phyloP scores from a whole-genome alignment of 805 yeast species.

The Saccharomycopsis javanensis region DNA sequence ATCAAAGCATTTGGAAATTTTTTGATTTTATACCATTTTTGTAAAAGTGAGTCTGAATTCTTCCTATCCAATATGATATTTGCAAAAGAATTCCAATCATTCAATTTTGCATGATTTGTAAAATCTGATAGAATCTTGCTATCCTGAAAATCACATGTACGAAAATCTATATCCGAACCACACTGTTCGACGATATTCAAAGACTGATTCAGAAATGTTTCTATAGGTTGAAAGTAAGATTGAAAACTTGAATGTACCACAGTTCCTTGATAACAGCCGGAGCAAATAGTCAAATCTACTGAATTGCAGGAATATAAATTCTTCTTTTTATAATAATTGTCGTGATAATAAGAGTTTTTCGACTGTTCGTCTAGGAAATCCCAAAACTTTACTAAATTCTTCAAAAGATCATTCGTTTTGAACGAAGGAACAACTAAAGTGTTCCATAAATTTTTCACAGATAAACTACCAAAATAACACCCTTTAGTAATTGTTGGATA shows the following conservation, averaged over 20 bases:
- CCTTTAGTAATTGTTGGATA: constrained; percentile 1
- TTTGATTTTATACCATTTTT: background rate
- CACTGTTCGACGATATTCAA: too few relatives aligned
- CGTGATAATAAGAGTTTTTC: background rate
- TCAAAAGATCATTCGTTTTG: background rate
- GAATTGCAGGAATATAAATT: background rate
- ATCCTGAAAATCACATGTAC: background rate
- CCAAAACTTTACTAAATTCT: background rate
- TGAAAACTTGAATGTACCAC: background rate
- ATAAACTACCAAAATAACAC: background rate
- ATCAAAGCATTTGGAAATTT: background rate
- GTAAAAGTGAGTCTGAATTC: background rate
- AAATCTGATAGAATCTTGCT: background rate
- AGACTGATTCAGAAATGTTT: too few relatives aligned
- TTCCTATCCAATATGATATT: background rate
- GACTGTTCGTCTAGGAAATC: background rate
- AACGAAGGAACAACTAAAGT: background rate
- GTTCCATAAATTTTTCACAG: background rate
- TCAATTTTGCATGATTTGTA: background rate
- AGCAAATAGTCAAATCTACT: background rate
- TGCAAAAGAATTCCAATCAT: background rate
- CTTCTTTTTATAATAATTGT: background rate
- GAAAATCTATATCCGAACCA: too few relatives aligned
- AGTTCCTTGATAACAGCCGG: background rate
- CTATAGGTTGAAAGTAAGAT: background rate